Evolutionary conservation across 1,284 basidiomycete genomes (phyloP), one percentile per base, ranked within the genome.

Genomic region (Sanghuangporus sanghuang): DNA sequence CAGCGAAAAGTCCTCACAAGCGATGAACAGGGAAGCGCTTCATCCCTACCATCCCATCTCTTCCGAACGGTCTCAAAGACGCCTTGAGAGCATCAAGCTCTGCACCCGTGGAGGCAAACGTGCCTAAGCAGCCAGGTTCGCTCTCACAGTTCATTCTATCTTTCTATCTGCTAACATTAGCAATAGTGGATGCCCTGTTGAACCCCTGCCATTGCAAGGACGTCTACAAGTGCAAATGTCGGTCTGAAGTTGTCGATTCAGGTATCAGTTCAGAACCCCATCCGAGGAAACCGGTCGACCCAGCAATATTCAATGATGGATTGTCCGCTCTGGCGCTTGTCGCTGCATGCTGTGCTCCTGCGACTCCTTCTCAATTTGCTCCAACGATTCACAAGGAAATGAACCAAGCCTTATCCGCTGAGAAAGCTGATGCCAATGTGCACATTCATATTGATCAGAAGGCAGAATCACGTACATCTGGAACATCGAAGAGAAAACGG

Each of bases 151-250:
- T 42, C 14, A 16, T 39, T 27, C 9, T n/a, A 12, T 9, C 11
- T 49, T 36, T 44, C 35, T 27, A 14, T 32, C 52, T 38, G 32
- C 58, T 55, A 21, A 59, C 49, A 36, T 18, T 11, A 7, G 27
- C 6, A 21, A 14, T 57, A 88, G 86, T 87, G 57, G 79, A 84
- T 63, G 77, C 83, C 7, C 76, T 85, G 21, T 72, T 86, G 27
- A 87, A 87, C 67, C 84, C 86, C 32, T 90, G 87, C 71, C 76
- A 76, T 40, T 90, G 87, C 74, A 78, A 78, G 66, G 78, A 78
- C 69, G 74, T 82, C 35, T 79, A 80, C 74, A 78, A 79, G 56
- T 89, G 87, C 70, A 78, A 76, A 66, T 90, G 87, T 69, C 71
- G 70, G 66, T 57, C 49, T 66, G 48, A 57, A 63, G 44, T 6